These are phyloP conservation scores for Yamadazyma sp. DNA, from an alignment of 1,139 yeast species.

Conservation along the genomic window DNA sequence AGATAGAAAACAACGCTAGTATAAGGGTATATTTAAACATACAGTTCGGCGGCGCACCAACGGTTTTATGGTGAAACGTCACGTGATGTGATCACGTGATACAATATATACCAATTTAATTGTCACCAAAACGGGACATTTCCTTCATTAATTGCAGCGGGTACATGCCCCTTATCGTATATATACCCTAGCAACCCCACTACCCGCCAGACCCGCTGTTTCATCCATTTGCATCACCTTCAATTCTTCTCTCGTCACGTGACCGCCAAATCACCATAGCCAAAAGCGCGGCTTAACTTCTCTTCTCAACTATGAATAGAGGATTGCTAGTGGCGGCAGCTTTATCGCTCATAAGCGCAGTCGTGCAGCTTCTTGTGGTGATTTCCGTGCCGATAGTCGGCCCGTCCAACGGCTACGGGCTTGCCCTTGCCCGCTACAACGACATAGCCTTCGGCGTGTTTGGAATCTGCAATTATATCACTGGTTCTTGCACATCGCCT, in stretches of 20 bases:
- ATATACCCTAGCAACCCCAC: no score
- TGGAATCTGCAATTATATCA: constrained; percentile 38
- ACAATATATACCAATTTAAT: no score
- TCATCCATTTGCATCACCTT: no score
- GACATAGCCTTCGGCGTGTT: constrained; percentile 45
- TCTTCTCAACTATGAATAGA: constrained; percentile 23
- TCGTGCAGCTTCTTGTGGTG: constrained; percentile 41
- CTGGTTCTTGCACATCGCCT: constrained; percentile 30
- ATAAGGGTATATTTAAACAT: no score
- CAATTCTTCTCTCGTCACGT: no score
- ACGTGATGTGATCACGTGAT: constrained; percentile 2
- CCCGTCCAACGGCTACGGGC: constrained; percentile 15
- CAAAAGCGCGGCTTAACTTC: no score
- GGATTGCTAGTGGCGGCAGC: constrained; percentile 24
- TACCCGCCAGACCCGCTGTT: no score
- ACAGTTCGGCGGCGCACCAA: no score
- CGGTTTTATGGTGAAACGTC: constrained; percentile 3
- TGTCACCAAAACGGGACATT: no score
- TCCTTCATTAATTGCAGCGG: no score
- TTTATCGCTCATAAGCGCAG: constrained; percentile 30
- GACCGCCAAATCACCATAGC: no score
- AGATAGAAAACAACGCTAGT: constrained; percentile 4
- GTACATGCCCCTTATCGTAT: no score
- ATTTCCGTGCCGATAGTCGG: constrained; percentile 46
- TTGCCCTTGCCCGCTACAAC: constrained; percentile 32